Evolutionary conservation across 202 grass and related monocot genomes (phyloP), one percentile per base, ranked within the genome.

Genomic region (Elaeis oleifera): DNA sequence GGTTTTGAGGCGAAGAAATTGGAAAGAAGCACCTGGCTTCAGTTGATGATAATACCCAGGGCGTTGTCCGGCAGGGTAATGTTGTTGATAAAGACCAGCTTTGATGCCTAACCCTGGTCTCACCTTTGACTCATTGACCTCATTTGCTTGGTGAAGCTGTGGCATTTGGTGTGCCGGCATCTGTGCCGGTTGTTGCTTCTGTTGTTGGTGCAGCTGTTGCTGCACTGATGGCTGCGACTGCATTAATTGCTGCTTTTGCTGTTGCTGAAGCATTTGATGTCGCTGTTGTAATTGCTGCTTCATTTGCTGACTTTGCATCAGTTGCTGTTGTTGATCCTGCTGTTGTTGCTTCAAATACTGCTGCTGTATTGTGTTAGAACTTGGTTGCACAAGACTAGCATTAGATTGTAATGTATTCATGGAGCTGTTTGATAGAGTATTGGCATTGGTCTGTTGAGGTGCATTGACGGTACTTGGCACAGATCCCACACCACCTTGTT

Each of bases 1-100:
- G 65, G 61, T 83, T 96, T 67, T 96, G 92, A 17, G 92, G 92
- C 52, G 87, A 96, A 29, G 84, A 96, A 74, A 91, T 96, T 60
- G 92, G 84, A 69, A 91, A 53, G 67, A 71, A 64, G 74, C 59
- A 63, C 77, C 72, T n/a, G 59, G 67, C 44, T 97, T 97, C 21
- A 89, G 31, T 78, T 89, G 94, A 71, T 81, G 81, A 74, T 85
- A 89, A 69, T 81, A 92, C 54, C 69, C 81, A 58, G 54, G 61
- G 13, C 82, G 70, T 54, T 75, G 79, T 22, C 62, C 65, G 49
- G 53, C 54, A 48, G 67, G 21, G 51, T 63, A 76, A 65, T 85
- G 71, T 20, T 83, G 84, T 84, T 81, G 88, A 71, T 92, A 97
- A 49, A 84, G 79, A 71, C 74, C 79, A 66, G 94, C 56, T 85